Base-by-base conservation (phyloP, 1,139 yeast species). In the Debaryomycetaceae sp. region DNA sequence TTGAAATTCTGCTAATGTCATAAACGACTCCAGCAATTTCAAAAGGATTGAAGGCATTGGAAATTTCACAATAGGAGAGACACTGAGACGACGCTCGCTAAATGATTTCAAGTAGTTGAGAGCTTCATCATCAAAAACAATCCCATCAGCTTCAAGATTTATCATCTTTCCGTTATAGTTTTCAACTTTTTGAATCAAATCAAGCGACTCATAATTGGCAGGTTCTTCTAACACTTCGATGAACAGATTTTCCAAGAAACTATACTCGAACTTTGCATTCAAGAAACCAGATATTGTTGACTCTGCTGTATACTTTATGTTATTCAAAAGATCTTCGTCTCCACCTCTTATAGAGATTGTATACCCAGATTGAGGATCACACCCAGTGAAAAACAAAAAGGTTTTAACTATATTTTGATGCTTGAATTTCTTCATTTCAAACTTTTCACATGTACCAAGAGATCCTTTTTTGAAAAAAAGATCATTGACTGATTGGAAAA, bases 301-400 rank as follows among this genome's bases (percentile, higher is more conserved):
- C 50, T 87, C 95, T 2, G 87, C 74, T 1, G 91, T 84, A 41
- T 83, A 81, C 56, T 94, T 94, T 17, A 91, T 74, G 41, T 79
- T 78, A 38, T 79, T 74, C 45, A 91, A 62, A 1, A 72, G 56
- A 2, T 78, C 82, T 34, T 71, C 78, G 48, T 77, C 75, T 0
- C 81, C 83, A 2, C 98, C 98, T 43, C 98, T 70, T 18, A 94
- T 64, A 6, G 87, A 70, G 15, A 92, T 75, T 0, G 98, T 89
- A 35, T 92, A 84, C 0, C 98, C 98, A 0, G 83, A 64, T 33
- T 78, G 79, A 17, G 77, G 70, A 35, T 85, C 82, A 49, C 89
- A 83, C 0, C 97, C 98, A 2, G 83, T 76, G 42, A 94, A 76
- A 50, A 78, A 86, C 13, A 88, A 74, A 56, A 83, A 87, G 0